These are phyloP conservation scores for Cyclocybe cylindracea DNA, from an alignment of 768 basidiomycete genomes.

Conservation along the genomic window DNA sequence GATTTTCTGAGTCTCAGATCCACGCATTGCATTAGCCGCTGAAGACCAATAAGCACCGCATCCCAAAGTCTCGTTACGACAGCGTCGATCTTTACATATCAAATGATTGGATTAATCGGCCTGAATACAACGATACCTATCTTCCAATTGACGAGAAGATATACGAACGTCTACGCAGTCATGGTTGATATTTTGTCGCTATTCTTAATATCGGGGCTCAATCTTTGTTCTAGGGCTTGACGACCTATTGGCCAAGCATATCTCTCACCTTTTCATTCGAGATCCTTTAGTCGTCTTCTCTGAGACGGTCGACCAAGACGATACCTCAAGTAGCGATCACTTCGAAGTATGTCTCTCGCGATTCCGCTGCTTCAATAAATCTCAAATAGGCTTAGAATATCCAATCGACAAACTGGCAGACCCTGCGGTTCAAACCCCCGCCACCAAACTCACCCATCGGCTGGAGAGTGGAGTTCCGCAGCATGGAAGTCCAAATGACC, in stretches of 20 bases:
- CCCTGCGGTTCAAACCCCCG: conserved; percentile 96
- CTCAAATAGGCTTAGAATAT: conserved; percentile 64
- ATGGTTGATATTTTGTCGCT: conserved; percentile 55
- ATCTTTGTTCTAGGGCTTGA: conserved; percentile 66
- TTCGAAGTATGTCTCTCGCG: conserved; percentile 71
- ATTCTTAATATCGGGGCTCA: background rate
- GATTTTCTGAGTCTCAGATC: background rate
- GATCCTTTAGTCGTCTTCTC: conserved; percentile 96
- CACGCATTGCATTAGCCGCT: conserved; percentile 57
- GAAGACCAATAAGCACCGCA: conserved; percentile 68
- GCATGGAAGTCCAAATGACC: conserved; percentile 99
- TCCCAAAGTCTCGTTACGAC: conserved; percentile 97
- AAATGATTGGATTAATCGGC: conserved; percentile 80
- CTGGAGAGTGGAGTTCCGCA: conserved; percentile 98
- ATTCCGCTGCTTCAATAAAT: background rate
- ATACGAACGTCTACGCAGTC: conserved; percentile 66
- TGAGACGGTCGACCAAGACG: conserved; percentile 92
- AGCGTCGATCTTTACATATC: conserved; percentile 95
- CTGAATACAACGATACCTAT: conserved; percentile 90
- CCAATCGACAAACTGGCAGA: conserved; percentile 99
- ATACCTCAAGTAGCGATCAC: conserved; percentile 85
- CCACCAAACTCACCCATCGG: conserved; percentile 91
- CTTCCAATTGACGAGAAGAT: conserved; percentile 79
- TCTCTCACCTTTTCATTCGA: conserved; percentile 95
- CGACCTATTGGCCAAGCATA: conserved; percentile 82